A percentile compares a stretch with the other conserved stretches of the same genome.
Evolutionary conservation across 2,329 filamentous ascomycete species (phyloP).

Genomic region (Beauveria sp.): DNA sequence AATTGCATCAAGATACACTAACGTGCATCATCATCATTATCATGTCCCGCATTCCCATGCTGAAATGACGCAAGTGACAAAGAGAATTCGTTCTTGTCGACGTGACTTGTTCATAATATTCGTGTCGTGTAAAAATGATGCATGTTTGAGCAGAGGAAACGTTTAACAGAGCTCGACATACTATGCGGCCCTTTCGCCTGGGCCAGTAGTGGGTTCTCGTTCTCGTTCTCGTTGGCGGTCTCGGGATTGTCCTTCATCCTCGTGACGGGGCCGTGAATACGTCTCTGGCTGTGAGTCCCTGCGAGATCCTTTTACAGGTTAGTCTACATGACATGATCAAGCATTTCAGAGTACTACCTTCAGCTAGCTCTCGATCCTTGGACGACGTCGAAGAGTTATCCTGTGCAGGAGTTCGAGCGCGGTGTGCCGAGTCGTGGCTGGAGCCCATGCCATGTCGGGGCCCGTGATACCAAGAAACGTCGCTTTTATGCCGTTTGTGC

Average conservation of each 20-base stretch:
- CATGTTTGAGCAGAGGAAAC: not conserved
- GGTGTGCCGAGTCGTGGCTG: not conserved
- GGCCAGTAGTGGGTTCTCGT: not conserved
- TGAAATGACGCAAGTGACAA: conserved; percentile 9
- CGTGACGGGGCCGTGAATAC: not conserved
- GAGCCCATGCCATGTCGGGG: conserved; percentile 16
- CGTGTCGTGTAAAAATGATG: conserved; percentile 1
- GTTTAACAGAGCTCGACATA: not conserved
- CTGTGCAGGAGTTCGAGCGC: conserved; percentile 5
- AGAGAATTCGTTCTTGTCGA: conserved; percentile 9
- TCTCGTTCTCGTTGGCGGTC: not conserved
- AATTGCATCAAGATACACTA: not conserved
- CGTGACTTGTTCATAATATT: conserved; percentile 11
- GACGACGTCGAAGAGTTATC: conserved; percentile 12
- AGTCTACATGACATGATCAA: not conserved
- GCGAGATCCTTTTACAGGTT: not conserved
- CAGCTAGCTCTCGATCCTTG: conserved; percentile 4
- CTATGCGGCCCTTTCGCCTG: not conserved
- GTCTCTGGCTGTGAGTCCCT: conserved; percentile 2
- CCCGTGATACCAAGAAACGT: conserved; percentile 28
- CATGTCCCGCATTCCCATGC: conserved; percentile 7
- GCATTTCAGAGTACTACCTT: not conserved
- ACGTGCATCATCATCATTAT: not conserved
- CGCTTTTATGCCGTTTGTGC: conserved; percentile 30
- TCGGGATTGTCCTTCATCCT: not conserved